Evolutionary conservation across 2,329 filamentous ascomycete genomes (phyloP).

Genomic region (Boeremia lycopersici): DNA sequence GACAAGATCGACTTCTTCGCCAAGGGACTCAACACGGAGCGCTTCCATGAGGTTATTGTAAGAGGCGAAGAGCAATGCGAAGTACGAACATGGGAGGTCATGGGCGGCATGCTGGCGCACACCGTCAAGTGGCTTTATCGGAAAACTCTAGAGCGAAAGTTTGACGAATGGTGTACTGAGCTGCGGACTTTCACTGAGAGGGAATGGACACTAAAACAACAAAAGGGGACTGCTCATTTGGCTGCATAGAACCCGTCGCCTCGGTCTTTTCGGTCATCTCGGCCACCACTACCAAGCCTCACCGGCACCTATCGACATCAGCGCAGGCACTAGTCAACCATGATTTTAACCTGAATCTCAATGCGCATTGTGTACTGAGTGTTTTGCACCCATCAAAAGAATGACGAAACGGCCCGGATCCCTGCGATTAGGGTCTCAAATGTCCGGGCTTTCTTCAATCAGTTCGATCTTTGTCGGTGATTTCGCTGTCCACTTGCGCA

Average conservation of each 20-base stretch:
- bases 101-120: constrained; percentile 25
- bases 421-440: too few species aligned
- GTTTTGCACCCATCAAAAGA: too few species aligned
- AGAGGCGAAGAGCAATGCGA: constrained; percentile 23
- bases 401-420: too few species aligned
- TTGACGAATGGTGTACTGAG: constrained; percentile 25
- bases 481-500: neutral
- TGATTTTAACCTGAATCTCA: too few species aligned
- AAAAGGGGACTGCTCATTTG: neutral
- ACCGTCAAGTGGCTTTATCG: constrained; percentile 24
- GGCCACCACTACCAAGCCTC: too few species aligned
- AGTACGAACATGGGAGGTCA: constrained; percentile 29
- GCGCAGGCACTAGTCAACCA: too few species aligned
- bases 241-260: neutral
- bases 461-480: neutral
- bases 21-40: constrained; percentile 17
- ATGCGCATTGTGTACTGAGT: too few species aligned
- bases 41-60: constrained; percentile 30
- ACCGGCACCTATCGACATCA: too few species aligned
- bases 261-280: neutral
- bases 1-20: constrained; percentile 21
- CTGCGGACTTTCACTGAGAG: constrained; percentile 26
- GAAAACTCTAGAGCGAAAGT: constrained; percentile 23
- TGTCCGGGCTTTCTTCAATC: neutral
- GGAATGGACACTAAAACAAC: neutral